A percentile compares a stretch with the other conserved stretches of the same genome.
Conservation (phyloP, 768 basidiomycete genomes). For the Lentinula sp. region DNA sequence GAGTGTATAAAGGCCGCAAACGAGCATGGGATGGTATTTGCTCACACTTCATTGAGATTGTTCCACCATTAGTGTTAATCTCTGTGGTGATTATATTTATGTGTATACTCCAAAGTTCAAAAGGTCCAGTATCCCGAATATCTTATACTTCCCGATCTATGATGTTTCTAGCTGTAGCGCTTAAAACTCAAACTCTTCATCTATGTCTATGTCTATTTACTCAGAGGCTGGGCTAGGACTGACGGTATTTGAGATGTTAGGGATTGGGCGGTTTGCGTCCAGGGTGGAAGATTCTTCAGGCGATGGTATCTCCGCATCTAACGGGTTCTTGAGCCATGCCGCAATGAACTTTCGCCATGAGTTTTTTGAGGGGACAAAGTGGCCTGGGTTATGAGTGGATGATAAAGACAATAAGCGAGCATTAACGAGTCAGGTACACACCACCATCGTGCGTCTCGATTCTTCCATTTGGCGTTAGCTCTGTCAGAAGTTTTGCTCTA, state of each 20-base stretch:
- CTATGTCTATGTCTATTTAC: background rate
- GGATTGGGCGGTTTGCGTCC: background rate
- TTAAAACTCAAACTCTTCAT: background rate
- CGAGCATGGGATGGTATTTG: slow-evolving; percentile 88
- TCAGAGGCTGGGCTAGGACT: background rate
- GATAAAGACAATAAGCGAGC: background rate
- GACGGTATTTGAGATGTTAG: background rate
- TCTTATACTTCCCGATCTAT: no score
- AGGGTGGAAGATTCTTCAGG: slow-evolving; percentile 22
- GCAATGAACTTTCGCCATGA: slow-evolving; percentile 72
- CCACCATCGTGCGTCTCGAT: slow-evolving; percentile 80
- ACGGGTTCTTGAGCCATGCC: slow-evolving; percentile 54
- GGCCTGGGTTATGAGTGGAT: slow-evolving; percentile 39
- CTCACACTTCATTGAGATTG: slow-evolving; percentile 79
- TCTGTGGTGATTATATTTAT: no score
- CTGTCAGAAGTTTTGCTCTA: slow-evolving; percentile 52
- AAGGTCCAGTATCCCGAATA: no score
- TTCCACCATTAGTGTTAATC: slow-evolving; percentile 61
- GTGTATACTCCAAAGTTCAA: no score
- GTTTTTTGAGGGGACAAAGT: slow-evolving; percentile 77
- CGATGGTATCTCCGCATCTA: slow-evolving; percentile 34
- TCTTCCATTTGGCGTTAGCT: slow-evolving; percentile 47
- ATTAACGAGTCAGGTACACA: slow-evolving; percentile 24
- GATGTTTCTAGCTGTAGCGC: no score
- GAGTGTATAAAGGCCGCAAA: slow-evolving; percentile 97